Evolutionary conservation across 2,329 filamentous ascomycete species (phyloP).

Genomic region (Colletotrichum sp.): DNA sequence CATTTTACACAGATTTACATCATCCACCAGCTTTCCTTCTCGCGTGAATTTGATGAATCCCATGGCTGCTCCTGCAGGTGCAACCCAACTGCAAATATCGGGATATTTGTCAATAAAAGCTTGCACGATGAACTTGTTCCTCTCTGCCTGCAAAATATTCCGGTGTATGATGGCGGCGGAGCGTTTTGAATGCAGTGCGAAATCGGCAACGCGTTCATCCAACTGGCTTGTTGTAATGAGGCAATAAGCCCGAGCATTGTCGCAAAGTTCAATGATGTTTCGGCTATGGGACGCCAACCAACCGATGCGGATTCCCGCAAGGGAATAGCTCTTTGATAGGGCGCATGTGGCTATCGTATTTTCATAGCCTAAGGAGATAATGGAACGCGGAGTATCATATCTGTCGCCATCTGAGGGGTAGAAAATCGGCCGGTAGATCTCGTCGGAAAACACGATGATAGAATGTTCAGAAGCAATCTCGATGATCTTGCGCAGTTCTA

Average conservation of each 20-base stretch:
- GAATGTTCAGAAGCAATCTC: not conserved
- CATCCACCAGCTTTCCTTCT: not conserved
- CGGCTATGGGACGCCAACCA: not conserved
- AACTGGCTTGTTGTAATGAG: not conserved
- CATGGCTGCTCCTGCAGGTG: not conserved
- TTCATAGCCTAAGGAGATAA: not conserved
- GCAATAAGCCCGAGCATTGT: not conserved
- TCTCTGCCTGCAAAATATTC: not conserved
- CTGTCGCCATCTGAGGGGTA: not conserved
- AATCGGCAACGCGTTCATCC: not conserved
- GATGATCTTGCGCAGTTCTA: not conserved
- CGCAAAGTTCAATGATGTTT: not conserved
- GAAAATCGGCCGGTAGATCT: not conserved
- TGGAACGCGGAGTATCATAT: not conserved
- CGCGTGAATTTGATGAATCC: not conserved
- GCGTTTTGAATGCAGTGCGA: not conserved
- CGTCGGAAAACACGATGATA: not conserved
- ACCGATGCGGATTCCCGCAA: not conserved
- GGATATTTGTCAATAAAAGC: not conserved
- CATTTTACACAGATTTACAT: not conserved
- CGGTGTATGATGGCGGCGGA: not conserved
- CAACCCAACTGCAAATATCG: not conserved
- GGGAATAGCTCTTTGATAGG: not conserved
- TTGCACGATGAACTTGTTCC: not conserved
- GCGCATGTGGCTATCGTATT: not conserved